These are phyloP conservation scores for Magnusiomyces suaveolens DNA, from an alignment of 1,139 yeast genomes.

Conservation along the genomic window DNA sequence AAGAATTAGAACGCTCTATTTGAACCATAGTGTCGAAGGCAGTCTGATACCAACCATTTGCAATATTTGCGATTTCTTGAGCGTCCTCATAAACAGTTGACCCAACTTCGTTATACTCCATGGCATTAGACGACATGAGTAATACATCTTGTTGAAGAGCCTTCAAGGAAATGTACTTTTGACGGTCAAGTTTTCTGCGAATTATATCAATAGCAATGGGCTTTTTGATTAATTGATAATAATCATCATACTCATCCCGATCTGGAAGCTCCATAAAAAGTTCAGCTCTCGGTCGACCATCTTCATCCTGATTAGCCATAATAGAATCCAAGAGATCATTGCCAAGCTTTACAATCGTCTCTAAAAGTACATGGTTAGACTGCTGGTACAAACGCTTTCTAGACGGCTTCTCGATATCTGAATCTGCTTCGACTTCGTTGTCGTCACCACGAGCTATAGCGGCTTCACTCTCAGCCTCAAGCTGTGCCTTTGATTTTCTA, in stretches of 20 bases:
- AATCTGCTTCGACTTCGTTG: constrained; percentile 7
- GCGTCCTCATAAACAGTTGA: constrained; percentile 80
- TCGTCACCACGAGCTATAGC: constrained; percentile 10
- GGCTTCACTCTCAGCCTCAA: constrained; percentile 13
- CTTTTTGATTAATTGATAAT: constrained; percentile 63
- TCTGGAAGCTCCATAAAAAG: constrained; percentile 41
- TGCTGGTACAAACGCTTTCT: not conserved
- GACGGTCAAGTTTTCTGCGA: constrained; percentile 45
- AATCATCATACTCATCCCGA: constrained; percentile 71
- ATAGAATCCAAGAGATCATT: constrained; percentile 9
- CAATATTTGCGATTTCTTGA: constrained; percentile 39
- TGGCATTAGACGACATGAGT: constrained; percentile 74
- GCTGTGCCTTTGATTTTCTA: not conserved
- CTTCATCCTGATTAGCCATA: constrained; percentile 18
- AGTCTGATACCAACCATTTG: constrained; percentile 14
- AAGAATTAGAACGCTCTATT: not conserved
- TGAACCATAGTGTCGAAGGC: not conserved
- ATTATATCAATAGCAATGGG: constrained; percentile 76
- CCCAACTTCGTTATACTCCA: constrained; percentile 80
- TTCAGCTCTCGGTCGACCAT: constrained; percentile 36
- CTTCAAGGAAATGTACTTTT: constrained; percentile 44
- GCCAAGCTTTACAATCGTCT: not conserved
- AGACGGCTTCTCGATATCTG: constrained; percentile 1
- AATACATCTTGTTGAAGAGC: constrained; percentile 67
- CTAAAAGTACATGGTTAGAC: not conserved